Evolutionary conservation across 1,139 yeast genomes (phyloP).

Genomic region (Diutina siamensis): DNA sequence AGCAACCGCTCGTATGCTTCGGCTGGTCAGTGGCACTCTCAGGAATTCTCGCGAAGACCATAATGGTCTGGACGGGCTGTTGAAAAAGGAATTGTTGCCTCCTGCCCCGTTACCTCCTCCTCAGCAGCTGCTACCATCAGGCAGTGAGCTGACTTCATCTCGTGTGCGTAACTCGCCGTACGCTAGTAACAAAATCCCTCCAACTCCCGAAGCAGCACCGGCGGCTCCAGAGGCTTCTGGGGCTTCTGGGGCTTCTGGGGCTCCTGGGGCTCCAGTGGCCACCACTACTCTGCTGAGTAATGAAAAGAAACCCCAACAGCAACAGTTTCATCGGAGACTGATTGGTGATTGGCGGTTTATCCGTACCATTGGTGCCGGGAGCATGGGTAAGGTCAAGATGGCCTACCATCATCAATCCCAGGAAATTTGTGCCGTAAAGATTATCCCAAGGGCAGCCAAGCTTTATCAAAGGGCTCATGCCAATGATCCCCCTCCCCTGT

Average conservation of each 20-base stretch:
- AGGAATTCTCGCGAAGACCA: slow-evolving; percentile 1
- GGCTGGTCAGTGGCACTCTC: slow-evolving; percentile 5
- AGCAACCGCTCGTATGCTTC: slow-evolving; percentile 5
- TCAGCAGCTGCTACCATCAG: too few relatives aligned
- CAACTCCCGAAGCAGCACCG: not conserved
- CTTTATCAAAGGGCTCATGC: slow-evolving; percentile 68
- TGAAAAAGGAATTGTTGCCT: slow-evolving; percentile 4
- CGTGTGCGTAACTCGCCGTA: too few relatives aligned
- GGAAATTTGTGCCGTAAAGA: slow-evolving; percentile 80
- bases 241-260: not conserved
- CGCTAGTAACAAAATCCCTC: too few relatives aligned
- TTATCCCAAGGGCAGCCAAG: slow-evolving; percentile 71
- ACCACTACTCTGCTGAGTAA: too few relatives aligned
- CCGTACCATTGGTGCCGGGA: slow-evolving; percentile 95
- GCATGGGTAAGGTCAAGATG: slow-evolving; percentile 96
- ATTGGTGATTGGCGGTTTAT: slow-evolving; percentile 97
- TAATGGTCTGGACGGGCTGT: not conserved
- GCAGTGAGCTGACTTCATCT: too few relatives aligned
- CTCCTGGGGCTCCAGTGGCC: not conserved
- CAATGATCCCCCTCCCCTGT: slow-evolving; percentile 51
- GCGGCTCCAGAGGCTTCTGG: not conserved
- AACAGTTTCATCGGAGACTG: slow-evolving; percentile 71
- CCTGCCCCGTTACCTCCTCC: slow-evolving; percentile 1
- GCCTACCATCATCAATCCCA: slow-evolving; percentile 77
- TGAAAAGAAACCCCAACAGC: slow-evolving; percentile 12